phyloP scores from a whole-genome alignment of 441 rosid genomes.

The Euphorbia neoarborescens region DNA sequence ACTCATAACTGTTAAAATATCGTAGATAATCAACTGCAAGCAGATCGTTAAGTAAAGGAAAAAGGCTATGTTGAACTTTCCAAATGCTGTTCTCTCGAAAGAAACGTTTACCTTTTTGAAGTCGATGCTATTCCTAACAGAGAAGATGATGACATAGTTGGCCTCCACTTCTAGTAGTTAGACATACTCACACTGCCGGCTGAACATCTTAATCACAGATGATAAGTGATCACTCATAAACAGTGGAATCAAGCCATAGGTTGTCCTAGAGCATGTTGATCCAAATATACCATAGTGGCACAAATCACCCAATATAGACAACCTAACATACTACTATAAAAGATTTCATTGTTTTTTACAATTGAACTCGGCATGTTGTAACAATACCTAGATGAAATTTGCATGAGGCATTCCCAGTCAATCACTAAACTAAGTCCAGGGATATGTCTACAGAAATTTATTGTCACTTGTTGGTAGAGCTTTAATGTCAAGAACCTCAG shows the following conservation, averaged over 20 bases:
- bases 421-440: background rate
- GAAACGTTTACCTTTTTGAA: background rate
- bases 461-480: background rate
- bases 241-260: background rate
- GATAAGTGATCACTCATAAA: background rate
- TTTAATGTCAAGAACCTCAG: background rate
- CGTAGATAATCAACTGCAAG: background rate
- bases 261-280: background rate
- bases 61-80: background rate
- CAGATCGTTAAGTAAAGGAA: background rate
- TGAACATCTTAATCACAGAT: background rate
- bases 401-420: background rate
- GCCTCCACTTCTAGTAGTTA: background rate
- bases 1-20: background rate
- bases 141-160: background rate
- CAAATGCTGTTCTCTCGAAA: background rate
- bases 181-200: background rate
- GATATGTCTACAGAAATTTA: background rate
- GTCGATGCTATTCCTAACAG: background rate
- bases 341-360: background rate
- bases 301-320: background rate
- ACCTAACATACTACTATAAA: background rate
- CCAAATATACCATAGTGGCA: background rate
- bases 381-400: background rate
- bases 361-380: background rate